Percentiles rank a stretch among this genome's conserved stretches.
phyloP scores from a whole-genome alignment of 495 filamentous ascomycete genomes.

The Xylaria castorea region DNA sequence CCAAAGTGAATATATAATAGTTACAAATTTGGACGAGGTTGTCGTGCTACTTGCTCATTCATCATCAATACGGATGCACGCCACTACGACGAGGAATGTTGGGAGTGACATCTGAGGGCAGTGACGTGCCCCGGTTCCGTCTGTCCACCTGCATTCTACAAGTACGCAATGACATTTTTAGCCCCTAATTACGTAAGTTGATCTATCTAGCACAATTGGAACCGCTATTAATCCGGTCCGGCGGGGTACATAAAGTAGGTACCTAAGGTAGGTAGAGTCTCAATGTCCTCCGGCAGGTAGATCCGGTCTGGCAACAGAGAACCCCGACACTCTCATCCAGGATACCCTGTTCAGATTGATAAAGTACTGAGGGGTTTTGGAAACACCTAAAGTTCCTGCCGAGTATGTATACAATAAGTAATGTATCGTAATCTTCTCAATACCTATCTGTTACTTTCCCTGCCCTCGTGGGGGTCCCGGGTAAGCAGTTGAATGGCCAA shows the following conservation, averaged over 20 bases:
- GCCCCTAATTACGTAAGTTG: constrained; percentile 6
- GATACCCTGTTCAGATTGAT: constrained; percentile 3
- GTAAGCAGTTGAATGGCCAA: neutral
- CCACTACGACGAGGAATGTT: neutral
- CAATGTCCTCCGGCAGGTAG: neutral
- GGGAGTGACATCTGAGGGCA: neutral
- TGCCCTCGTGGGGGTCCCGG: neutral
- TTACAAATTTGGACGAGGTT: neutral
- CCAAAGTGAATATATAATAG: neutral
- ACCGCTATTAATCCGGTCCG: constrained; percentile 14
- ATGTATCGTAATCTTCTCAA: neutral
- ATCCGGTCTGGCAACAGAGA: neutral
- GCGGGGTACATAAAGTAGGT: constrained; percentile 28
- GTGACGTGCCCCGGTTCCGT: neutral
- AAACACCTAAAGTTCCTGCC: neutral
- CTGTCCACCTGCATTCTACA: too few species aligned
- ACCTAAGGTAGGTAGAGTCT: constrained; percentile 12
- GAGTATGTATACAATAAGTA: neutral
- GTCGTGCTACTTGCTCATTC: neutral
- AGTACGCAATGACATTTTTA: neutral
- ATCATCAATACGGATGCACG: neutral
- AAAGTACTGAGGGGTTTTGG: neutral
- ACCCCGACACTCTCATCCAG: neutral
- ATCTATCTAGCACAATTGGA: neutral
- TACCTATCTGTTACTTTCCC: neutral